Evolutionary conservation across 1,284 basidiomycete genomes (phyloP).

Genomic region (Meira nashicola): DNA sequence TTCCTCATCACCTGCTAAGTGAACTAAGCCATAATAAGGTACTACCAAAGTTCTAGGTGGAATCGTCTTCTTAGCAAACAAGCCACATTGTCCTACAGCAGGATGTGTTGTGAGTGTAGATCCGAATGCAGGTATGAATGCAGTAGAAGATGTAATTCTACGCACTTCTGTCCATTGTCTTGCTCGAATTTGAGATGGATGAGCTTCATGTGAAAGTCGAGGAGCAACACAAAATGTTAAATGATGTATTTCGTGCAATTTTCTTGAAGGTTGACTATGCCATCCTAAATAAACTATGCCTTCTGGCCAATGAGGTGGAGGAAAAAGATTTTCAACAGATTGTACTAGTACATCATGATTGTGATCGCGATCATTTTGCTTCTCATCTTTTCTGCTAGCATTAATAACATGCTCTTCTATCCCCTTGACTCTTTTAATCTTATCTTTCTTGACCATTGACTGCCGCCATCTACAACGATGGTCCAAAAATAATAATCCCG

Average conservation of each 20-base stretch:
- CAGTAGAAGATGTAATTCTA: background rate
- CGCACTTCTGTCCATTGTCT: background rate
- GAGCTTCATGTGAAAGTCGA: background rate
- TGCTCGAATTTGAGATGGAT: constrained; percentile 5
- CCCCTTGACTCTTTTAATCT: too few species aligned
- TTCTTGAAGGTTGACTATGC: background rate
- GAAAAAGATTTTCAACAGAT: too few species aligned
- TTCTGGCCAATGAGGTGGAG: constrained; percentile 1
- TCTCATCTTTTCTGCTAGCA: too few species aligned
- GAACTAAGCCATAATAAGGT: constrained; percentile 80
- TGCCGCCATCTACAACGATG: too few species aligned
- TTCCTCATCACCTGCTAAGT: constrained; percentile 62
- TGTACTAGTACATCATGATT: too few species aligned
- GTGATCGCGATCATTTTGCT: too few species aligned
- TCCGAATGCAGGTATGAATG: constrained; percentile 1
- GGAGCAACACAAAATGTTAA: constrained; percentile 3
- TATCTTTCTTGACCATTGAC: too few species aligned
- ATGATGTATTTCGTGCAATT: background rate
- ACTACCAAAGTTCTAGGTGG: constrained; percentile 65
- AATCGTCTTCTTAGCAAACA: constrained; percentile 73
- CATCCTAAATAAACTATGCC: background rate
- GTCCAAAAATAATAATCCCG: too few species aligned
- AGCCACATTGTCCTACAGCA: constrained; percentile 72
- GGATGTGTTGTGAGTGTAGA: constrained; percentile 60
- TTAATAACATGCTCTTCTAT: too few species aligned